phyloP scores from a whole-genome alignment of 441 rosid species.

The Oxalis stricta region DNA sequence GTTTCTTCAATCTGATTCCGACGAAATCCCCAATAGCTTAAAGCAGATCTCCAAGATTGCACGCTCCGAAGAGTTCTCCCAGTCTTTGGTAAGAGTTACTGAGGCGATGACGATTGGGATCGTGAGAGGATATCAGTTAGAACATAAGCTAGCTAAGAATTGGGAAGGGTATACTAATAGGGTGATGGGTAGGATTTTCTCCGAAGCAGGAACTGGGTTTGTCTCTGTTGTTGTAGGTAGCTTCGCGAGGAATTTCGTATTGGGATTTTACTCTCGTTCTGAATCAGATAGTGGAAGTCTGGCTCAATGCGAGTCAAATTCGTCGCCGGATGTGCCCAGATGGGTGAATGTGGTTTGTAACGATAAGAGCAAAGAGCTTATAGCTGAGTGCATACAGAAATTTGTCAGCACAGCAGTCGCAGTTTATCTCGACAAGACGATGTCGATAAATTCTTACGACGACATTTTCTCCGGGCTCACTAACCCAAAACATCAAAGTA shows the following conservation, averaged over 20 bases:
- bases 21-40: slow-evolving; percentile 68
- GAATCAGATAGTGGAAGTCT: slow-evolving; percentile 4
- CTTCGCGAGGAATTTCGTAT: slow-evolving; percentile 73
- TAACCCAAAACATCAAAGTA: slow-evolving; percentile 58
- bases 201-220: slow-evolving; percentile 63
- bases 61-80: slow-evolving; percentile 40
- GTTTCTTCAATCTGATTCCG: slow-evolving; percentile 64
- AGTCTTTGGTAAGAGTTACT: slow-evolving; percentile 38
- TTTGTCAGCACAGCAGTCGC: slow-evolving; percentile 67
- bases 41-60: slow-evolving; percentile 72
- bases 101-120: slow-evolving; percentile 57
- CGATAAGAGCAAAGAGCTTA: slow-evolving; percentile 49
- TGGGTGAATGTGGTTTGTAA: slow-evolving; percentile 48
- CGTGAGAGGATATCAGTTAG: slow-evolving; percentile 34
- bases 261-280: slow-evolving; percentile 45
- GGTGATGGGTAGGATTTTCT: slow-evolving; percentile 57
- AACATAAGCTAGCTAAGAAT: slow-evolving; percentile 5
- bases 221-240: slow-evolving; percentile 71
- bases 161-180: slow-evolving; percentile 22
- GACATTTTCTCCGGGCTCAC: slow-evolving; percentile 71
- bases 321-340: slow-evolving; percentile 19
- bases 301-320: slow-evolving; percentile 10
- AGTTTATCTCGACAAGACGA: slow-evolving; percentile 78
- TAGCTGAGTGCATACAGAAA: slow-evolving; percentile 64
- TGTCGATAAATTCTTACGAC: slow-evolving; percentile 62